These are phyloP conservation scores for Candida adriatica DNA, from an alignment of 805 yeast species.

Conservation along the genomic window DNA sequence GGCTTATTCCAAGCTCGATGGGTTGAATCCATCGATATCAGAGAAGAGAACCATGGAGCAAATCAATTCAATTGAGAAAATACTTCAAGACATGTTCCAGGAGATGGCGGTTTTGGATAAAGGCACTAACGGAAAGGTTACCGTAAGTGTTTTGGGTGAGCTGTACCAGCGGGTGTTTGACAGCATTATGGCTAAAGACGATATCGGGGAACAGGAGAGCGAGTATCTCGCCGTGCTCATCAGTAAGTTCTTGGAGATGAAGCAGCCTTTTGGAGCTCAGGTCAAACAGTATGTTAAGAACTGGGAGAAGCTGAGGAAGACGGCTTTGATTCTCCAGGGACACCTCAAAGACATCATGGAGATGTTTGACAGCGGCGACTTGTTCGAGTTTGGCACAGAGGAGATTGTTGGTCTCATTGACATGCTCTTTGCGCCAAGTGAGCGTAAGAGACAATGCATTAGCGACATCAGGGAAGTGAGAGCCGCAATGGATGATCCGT, in stretches of 20 bases:
- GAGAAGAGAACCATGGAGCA: constrained; percentile 10
- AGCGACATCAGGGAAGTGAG: constrained; percentile 41
- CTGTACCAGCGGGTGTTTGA: constrained; percentile 16
- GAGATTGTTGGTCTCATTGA: constrained; percentile 31
- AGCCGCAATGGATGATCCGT: constrained; percentile 1
- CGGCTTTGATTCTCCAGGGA: constrained; percentile 19
- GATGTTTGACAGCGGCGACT: constrained; percentile 34
- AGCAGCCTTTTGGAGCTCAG: constrained; percentile 9
- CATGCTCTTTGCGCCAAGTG: constrained; percentile 34
- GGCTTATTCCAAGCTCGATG: constrained; percentile 7
- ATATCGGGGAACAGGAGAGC: constrained; percentile 21
- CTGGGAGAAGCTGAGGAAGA: constrained; percentile 17
- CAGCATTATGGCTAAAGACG: constrained; percentile 10
- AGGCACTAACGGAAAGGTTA: constrained; percentile 3
- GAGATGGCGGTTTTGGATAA: constrained; percentile 6
- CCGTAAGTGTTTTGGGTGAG: constrained; percentile 13
- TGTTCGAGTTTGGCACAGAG: constrained; percentile 30
- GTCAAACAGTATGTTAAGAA: constrained; percentile 10
- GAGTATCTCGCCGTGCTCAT: constrained; percentile 17
- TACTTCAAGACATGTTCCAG: constrained; percentile 4
- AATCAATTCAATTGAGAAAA: constrained; percentile 11
- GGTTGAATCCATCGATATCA: constrained; percentile 16
- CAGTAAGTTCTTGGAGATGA: constrained; percentile 11
- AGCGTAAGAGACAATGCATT: constrained; percentile 27
- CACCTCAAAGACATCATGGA: constrained; percentile 37